These are phyloP conservation scores for Eucalyptus regnans DNA, from an alignment of 345 rosid species.

Conservation along the genomic window DNA sequence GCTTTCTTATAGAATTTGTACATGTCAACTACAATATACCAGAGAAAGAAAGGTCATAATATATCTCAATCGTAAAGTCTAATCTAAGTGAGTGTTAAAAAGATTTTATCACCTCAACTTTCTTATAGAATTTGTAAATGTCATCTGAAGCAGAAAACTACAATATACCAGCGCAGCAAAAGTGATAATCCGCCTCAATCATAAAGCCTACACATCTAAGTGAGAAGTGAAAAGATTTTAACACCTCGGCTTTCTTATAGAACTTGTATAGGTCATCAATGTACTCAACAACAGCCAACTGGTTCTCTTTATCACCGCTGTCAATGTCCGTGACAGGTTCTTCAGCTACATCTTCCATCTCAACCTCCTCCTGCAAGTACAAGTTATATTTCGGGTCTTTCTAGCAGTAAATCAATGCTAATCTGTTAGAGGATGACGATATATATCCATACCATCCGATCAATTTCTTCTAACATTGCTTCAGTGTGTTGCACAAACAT, in stretches of 20 bases:
- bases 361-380: slow-evolving; percentile 57
- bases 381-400: not conserved
- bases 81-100: not conserved
- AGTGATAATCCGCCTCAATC: not conserved
- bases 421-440: not conserved
- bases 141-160: not conserved
- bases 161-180: not conserved
- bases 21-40: not conserved
- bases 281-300: slow-evolving; percentile 80
- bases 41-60: not conserved
- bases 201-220: not conserved
- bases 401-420: not conserved
- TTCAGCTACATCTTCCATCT: slow-evolving; percentile 69
- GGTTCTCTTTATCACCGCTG: slow-evolving; percentile 46
- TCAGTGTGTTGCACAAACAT: slow-evolving; percentile 85
- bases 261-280: slow-evolving; percentile 54
- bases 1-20: not conserved
- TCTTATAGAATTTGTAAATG: not conserved
- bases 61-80: not conserved
- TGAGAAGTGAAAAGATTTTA: not conserved
- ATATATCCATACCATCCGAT: slow-evolving; percentile 50
- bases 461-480: slow-evolving; percentile 84
- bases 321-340: slow-evolving; percentile 63
- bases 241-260: slow-evolving; percentile 78
- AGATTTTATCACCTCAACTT: not conserved